Conservation (phyloP, 2,329 filamentous ascomycete genomes). For the Huntiella abstrusa region DNA sequence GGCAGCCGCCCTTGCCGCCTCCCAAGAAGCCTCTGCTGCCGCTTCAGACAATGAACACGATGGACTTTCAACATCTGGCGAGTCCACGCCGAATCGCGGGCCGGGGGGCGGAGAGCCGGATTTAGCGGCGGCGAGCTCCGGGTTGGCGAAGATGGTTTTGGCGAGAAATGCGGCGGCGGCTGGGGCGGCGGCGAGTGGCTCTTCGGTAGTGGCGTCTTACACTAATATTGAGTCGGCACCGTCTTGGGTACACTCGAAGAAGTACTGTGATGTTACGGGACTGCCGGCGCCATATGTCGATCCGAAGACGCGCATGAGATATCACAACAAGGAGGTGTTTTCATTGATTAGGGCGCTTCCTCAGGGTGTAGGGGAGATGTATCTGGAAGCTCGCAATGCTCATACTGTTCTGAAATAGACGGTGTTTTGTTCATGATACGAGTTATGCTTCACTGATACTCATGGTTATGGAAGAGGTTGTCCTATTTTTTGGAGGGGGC, state of each 20-base stretch:
- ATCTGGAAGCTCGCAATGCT: slow-evolving; percentile 74
- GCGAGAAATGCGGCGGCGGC: slow-evolving; percentile 44
- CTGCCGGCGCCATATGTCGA: slow-evolving; percentile 82
- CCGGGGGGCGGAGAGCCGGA: slow-evolving; percentile 34
- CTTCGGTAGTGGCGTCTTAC: slow-evolving; percentile 40
- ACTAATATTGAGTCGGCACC: slow-evolving; percentile 94
- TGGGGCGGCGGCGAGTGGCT: not conserved
- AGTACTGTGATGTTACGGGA: slow-evolving; percentile 92
- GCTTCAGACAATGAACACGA: slow-evolving; percentile 41
- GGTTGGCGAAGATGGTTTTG: slow-evolving; percentile 68
- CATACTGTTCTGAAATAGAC: slow-evolving; percentile 78
- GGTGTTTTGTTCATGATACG: not conserved
- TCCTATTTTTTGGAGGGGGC: too few species aligned
- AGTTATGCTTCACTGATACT: not conserved
- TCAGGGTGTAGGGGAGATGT: slow-evolving; percentile 70
- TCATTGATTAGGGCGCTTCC: slow-evolving; percentile 60
- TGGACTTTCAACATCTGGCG: slow-evolving; percentile 36
- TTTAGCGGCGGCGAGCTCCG: slow-evolving; percentile 75
- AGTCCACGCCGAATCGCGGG: slow-evolving; percentile 32
- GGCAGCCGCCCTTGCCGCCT: slow-evolving; percentile 65
- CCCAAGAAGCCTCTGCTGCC: slow-evolving; percentile 56
- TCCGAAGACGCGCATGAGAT: slow-evolving; percentile 82
- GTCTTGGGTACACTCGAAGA: slow-evolving; percentile 63
- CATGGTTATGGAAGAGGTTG: too few species aligned
- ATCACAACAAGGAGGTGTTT: slow-evolving; percentile 88